Evolutionary conservation across 2,329 filamentous ascomycete species (phyloP).

Genomic region (Nothomitra cinnamomea): DNA sequence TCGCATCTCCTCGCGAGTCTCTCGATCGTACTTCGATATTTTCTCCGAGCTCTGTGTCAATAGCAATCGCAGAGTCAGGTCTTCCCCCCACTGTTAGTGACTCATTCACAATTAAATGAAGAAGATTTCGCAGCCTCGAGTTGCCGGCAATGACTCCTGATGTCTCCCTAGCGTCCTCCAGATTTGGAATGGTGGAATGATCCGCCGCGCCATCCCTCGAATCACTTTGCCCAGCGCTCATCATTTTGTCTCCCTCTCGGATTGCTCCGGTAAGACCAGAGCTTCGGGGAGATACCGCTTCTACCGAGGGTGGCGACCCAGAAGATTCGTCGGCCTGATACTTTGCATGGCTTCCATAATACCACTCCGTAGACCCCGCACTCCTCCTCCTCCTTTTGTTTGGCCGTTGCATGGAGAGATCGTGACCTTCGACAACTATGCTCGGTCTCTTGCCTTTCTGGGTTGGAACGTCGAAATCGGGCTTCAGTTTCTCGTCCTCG

Average conservation of each 20-base stretch:
- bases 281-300: slow-evolving; percentile 13
- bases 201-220: neutral
- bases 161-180: slow-evolving; percentile 21
- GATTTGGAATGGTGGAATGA: slow-evolving; percentile 13
- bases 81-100: slow-evolving; percentile 33
- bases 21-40: slow-evolving; percentile 30
- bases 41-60: slow-evolving; percentile 29
- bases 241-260: slow-evolving; percentile 14
- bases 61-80: slow-evolving; percentile 32
- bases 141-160: slow-evolving; percentile 30
- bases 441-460: slow-evolving; percentile 5
- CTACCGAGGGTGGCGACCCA: neutral
- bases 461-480: slow-evolving; percentile 24
- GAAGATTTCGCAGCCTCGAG: slow-evolving; percentile 29
- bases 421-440: slow-evolving; percentile 3
- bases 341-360: slow-evolving; percentile 16
- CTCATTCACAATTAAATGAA: slow-evolving; percentile 35
- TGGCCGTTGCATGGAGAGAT: neutral
- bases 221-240: slow-evolving; percentile 12
- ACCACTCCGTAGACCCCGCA: neutral
- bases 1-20: slow-evolving; percentile 26
- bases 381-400: slow-evolving; percentile 3
- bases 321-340: slow-evolving; percentile 23
- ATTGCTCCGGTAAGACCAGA: slow-evolving; percentile 14
- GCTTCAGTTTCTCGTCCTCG: slow-evolving; percentile 26